Percentiles rank a stretch among this genome's conserved stretches.
Conservation (phyloP, 2,329 filamentous ascomycete genomes). For the Fusarium tuaranense region DNA sequence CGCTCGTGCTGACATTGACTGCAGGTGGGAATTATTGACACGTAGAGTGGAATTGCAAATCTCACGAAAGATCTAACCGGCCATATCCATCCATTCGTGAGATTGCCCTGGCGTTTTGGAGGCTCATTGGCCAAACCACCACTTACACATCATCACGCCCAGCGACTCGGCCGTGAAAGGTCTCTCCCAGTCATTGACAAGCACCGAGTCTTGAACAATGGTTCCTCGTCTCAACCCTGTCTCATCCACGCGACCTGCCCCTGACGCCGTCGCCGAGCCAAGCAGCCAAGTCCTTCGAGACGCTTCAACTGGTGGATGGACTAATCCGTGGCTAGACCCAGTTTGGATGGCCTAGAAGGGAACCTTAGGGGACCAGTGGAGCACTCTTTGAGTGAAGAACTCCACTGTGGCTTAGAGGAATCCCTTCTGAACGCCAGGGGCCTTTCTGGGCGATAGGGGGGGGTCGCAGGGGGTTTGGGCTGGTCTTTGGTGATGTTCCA, state of each 20-base stretch:
- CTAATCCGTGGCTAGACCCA: conserved; percentile 26
- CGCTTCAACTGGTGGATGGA: conserved; percentile 38
- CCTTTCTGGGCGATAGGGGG: conserved; percentile 8
- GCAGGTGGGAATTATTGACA: neutral
- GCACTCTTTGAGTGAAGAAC: conserved; percentile 27
- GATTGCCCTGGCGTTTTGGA: neutral
- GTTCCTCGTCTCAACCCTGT: conserved; percentile 31
- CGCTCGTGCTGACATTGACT: neutral
- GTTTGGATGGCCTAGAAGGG: conserved; percentile 25
- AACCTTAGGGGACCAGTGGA: conserved; percentile 32
- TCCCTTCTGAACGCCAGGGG: conserved; percentile 23
- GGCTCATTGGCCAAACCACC: neutral
- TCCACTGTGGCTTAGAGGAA: conserved; percentile 37
- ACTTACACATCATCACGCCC: neutral
- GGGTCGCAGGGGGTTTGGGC: conserved; percentile 2
- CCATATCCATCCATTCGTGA: neutral
- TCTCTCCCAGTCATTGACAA: neutral
- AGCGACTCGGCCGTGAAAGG: neutral
- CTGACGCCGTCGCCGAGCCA: conserved; percentile 37
- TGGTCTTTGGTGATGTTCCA: neutral
- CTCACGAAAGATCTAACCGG: neutral
- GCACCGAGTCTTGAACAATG: conserved; percentile 4
- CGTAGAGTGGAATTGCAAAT: conserved; percentile 1
- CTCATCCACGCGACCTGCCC: conserved; percentile 41
- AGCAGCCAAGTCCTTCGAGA: conserved; percentile 32